These are phyloP conservation scores for Phanerochaete carnosa DNA, from an alignment of 768 basidiomycete genomes.

Conservation along the genomic window DNA sequence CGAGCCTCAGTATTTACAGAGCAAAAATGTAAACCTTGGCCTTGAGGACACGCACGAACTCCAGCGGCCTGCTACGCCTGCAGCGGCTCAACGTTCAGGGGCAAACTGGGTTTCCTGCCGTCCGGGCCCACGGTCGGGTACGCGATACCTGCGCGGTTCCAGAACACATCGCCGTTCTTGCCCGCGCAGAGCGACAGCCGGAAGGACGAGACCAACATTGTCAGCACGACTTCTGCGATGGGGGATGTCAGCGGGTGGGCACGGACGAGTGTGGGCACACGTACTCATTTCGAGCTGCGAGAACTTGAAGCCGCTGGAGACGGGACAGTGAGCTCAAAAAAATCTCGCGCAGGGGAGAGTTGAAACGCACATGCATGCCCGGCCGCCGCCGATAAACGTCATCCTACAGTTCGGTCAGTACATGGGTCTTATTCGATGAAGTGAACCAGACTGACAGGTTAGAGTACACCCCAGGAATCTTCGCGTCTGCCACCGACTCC, in stretches of 20 bases:
- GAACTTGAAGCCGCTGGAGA: conserved; percentile 49
- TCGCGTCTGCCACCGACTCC: conserved; percentile 30
- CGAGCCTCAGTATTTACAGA: no score
- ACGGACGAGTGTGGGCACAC: conserved; percentile 12
- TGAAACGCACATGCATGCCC: conserved; percentile 41
- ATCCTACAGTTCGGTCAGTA: conserved; percentile 26
- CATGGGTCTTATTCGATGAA: neutral
- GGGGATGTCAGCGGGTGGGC: neutral
- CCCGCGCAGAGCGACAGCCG: conserved; percentile 8
- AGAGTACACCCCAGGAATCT: conserved; percentile 43
- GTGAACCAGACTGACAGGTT: conserved; percentile 31
- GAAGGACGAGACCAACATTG: conserved; percentile 14
- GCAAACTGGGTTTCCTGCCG: neutral
- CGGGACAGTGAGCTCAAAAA: neutral
- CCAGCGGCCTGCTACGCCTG: no score
- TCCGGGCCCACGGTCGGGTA: conserved; percentile 13
- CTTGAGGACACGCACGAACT: no score
- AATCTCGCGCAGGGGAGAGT: neutral
- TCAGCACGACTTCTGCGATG: conserved; percentile 19
- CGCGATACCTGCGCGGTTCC: conserved; percentile 16
- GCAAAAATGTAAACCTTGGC: no score
- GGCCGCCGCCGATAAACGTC: conserved; percentile 42
- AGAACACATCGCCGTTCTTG: conserved; percentile 8
- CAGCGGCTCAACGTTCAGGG: neutral
- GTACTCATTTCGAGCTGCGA: conserved; percentile 51